Evolutionary conservation across 73 alveolate genomes (phyloP), one percentile per base, ranked within the genome.

Genomic region (Uronychia binucleata): DNA sequence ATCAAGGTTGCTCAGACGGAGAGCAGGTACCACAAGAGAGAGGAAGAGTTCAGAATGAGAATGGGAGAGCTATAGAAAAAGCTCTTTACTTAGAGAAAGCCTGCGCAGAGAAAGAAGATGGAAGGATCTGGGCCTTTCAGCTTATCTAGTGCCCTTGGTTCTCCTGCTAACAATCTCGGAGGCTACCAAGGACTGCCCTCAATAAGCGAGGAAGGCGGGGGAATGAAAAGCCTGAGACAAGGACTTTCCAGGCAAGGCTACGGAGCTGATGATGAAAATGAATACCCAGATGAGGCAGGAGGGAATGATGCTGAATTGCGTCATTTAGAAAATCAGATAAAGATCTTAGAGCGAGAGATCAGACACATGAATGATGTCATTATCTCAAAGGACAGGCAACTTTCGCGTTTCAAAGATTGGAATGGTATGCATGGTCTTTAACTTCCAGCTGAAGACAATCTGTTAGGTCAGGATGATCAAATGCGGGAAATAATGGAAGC

Each of bases 1-100:
- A 90, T 79, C n/a, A 28, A 90, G 60, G 81, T 88, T n/a, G 87
- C 95, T 0, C 88, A 78, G 8, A 34, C 30, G 25, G 95, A 90
- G 75, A 34, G 84, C 33, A 80, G 46, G 58, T n/a, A 85, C 76
- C 90, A 79, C 75, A 67, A 84, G 67, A 59, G 84, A 31, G 92
- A 85, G 30, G 95, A 90, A 33, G 92, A 90, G 77, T 85, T 75
- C 87, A 29, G 95, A 13, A 79, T 46, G 32, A 79, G 58, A 0
- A 92, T 77, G 28, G 85, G 80, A 33, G 95, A 90, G 19, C 32
- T 88, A 46, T 80, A 78, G 86, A 78, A 58, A 80, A 78, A 34
- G 57, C 85, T 90, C 90, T 90, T 90, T 58, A 33, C 11, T 31
- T 34, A 27, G 30, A 81, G 32, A 59, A 81, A 27, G 88, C 82